A percentile compares a stretch with the other conserved stretches of the same genome.
Evolutionary conservation across 441 rosid species (phyloP).

Genomic region (Sinapis alba): DNA sequence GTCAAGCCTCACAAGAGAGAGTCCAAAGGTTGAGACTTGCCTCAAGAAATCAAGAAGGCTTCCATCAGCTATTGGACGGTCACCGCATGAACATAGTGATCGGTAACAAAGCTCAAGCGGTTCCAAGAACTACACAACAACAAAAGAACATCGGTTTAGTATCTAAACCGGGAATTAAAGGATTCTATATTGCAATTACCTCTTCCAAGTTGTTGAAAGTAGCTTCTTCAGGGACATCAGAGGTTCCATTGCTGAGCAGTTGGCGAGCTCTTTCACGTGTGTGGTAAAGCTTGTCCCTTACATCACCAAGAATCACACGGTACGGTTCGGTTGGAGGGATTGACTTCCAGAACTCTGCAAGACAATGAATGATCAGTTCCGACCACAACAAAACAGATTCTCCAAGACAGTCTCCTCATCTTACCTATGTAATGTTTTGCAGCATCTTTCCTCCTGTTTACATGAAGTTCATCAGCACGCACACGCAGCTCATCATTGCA

Average conservation of each 20-base stretch:
- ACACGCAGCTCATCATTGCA: slow-evolving; percentile 3
- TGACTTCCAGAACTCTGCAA: slow-evolving; percentile 5
- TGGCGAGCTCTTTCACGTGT: background rate
- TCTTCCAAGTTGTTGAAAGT: slow-evolving; percentile 1
- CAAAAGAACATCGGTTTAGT: slow-evolving; percentile 4
- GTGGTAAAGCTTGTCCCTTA: slow-evolving; percentile 4
- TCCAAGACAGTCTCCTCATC: background rate
- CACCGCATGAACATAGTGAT: slow-evolving; percentile 88
- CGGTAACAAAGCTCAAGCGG: slow-evolving; percentile 92
- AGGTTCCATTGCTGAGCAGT: background rate
- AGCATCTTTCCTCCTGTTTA: slow-evolving; percentile 3
- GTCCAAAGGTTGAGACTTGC: slow-evolving; percentile 97
- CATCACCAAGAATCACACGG: slow-evolving; percentile 7
- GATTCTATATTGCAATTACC: background rate
- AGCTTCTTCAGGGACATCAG: slow-evolving; percentile 1
- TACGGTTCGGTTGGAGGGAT: background rate
- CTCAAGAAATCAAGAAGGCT: slow-evolving; percentile 96
- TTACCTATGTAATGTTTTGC: background rate
- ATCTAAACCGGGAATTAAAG: background rate
- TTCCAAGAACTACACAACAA: slow-evolving; percentile 71
- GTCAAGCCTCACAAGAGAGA: slow-evolving; percentile 89
- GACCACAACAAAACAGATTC: background rate
- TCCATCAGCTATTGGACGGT: slow-evolving; percentile 93
- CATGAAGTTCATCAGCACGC: background rate
- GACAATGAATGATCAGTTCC: background rate